Evolutionary conservation across 345 rosid species (phyloP), one percentile per base, ranked within the genome.

Genomic region (Corchorus olitorius): DNA sequence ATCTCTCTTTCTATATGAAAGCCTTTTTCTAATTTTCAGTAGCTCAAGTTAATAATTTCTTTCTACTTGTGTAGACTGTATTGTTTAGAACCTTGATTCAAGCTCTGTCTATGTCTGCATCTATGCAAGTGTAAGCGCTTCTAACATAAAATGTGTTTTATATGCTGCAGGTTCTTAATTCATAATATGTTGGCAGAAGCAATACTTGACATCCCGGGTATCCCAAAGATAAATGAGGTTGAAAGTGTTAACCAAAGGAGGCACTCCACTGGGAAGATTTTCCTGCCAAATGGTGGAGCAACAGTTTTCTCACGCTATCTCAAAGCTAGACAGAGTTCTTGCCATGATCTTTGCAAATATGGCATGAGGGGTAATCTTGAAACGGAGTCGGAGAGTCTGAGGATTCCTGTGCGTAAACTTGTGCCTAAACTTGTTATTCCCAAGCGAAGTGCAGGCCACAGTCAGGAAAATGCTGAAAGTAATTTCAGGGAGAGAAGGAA

Each of bases 331-430:
- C 76, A 83, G 53, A 84, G 85, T 69, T 93, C 98, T n/a, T 89
- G 85, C 79, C 98, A 93, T 85, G 98, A 94, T 79, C 66, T 80
- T 56, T 94, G 98, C 81, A 94, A 94, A 81, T 88, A 80, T 37
- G 94, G 95, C 53, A 77, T 37, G 75, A 76, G 34, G 20, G 81
- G 63, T 83, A 84, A 60, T n/a, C 68, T 70, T 37, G 87, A 84
- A 76, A 78, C 65, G 76, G 45, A 52, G 46, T 34, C 61, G 16
- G 53, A 53, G 61, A 87, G 82, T 66, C 78, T 83, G 12, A 83
- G 83, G 78, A 74, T 54, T 77, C 72, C 77, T 68, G 55, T 4
- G 33, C 66, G 68, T 74, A 80, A 68, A 55, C 83, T 75, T 19
- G 63, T 73, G 33, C 66, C 70, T 74, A 80, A 68, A 55, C 83